These are phyloP conservation scores for grape (Vitis vinifera) DNA, from an alignment of 164 flowering plant species.

Conservation along the genomic window ASM3070453v1 NC_081821.1:6548001-6548500, in stretches of 20 bases:
- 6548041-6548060: slow-evolving; percentile 27
- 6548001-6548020: slow-evolving; percentile 12
- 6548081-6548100: slow-evolving; percentile 29
- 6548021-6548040: background rate
- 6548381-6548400: no score
- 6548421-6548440: slow-evolving; percentile 12
- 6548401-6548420: no score
- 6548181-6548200: background rate
- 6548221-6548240: slow-evolving; percentile 37
- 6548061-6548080: slow-evolving; percentile 44
- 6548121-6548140: slow-evolving; percentile 31
- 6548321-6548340: no score
- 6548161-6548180: background rate
- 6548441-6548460: slow-evolving; percentile 25
- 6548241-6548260: slow-evolving; percentile 34
- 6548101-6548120: slow-evolving; percentile 13
- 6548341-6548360: no score
- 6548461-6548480: slow-evolving; percentile 13
- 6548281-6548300: slow-evolving; percentile 35
- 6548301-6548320: slow-evolving; percentile 46
- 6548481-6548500: slow-evolving; percentile 12
- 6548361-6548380: no score
- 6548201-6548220: background rate
- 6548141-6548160: no score
- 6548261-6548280: slow-evolving; percentile 15